Base-by-base conservation (phyloP, 371 early-diverging fungal species). In the Rhizomucor miehei region DNA sequence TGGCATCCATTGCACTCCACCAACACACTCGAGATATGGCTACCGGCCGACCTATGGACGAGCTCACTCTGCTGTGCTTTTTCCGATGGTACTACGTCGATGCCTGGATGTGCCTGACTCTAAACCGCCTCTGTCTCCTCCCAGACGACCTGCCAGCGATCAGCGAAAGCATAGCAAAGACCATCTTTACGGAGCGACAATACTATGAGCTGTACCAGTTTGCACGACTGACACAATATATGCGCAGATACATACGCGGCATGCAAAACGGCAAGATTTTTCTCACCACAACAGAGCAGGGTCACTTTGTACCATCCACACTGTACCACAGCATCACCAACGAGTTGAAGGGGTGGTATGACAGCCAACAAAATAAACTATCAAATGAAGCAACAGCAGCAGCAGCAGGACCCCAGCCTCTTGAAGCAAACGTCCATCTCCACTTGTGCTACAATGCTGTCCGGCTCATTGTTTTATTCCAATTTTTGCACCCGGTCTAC, bases 31-130 rank as follows among this genome's bases (percentile, higher is more conserved):
- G 56, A 19, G 62, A 52, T 14, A 47, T 41, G 24, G 40, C 23
- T 6, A 16, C 13, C 16, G 54, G 43, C 16, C 11, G 44, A 12
- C 51, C 56, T 1, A 6, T 59, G 19, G 54, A 60, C 39, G 40
- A 60, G 11, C 39, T 51, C 1, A 59, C 56, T 1, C 23, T 63
- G 25, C 48, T 52, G 21, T 68, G 68, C 38, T 77, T 63, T 63
- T 54, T 60, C 20, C 64, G 74, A 2, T 73, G 77, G 77, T 77
- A 77, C 48, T 77, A 77, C 36, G 56, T 73, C 16, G 77, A 73
- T 46, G 69, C 77, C 0, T 77, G 77, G 77, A 65, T 73, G 63
- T 61, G 67, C n/a, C 47, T 77, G 3, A 67, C 69, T 1, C 24
- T 66, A 17, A 62, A 67, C 43, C 59, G 72, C 19, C 72, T 69